These are phyloP conservation scores for Leptographium procerum DNA, from an alignment of 2,329 filamentous ascomycete genomes.

Conservation along the genomic window DNA sequence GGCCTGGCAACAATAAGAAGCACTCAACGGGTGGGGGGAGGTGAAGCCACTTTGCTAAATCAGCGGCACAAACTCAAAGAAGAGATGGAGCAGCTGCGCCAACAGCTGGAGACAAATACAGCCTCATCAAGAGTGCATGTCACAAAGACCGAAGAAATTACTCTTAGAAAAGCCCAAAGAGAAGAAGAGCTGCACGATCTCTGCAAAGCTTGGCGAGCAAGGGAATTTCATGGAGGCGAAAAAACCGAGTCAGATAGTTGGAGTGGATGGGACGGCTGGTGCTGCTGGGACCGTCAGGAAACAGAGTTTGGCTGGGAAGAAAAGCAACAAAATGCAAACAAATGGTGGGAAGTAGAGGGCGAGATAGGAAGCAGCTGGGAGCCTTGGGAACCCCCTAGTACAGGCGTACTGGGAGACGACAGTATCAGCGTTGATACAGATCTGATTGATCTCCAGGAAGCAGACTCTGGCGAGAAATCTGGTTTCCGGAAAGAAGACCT, in stretches of 20 bases:
- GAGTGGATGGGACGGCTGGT: constrained; percentile 9
- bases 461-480: background rate
- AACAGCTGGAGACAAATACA: background rate
- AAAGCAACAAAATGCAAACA: background rate
- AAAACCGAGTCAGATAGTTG: background rate
- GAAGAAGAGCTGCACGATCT: constrained; percentile 2
- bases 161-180: background rate
- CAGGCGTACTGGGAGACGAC: background rate
- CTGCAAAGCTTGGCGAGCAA: constrained; percentile 1
- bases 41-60: background rate
- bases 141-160: background rate
- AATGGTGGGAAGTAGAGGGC: background rate
- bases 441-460: background rate
- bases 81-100: background rate
- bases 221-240: constrained; percentile 1
- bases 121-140: background rate
- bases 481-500: background rate
- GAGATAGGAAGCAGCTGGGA: background rate
- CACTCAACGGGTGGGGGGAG: background rate
- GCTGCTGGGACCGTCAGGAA: constrained; percentile 5
- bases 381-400: background rate
- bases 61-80: background rate
- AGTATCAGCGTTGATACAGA: background rate
- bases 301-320: background rate
- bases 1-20: background rate